Evolutionary conservation across 352 stramenopile genomes (phyloP), one percentile per base, ranked within the genome.

Genomic region (Phytopythium boreale): DNA sequence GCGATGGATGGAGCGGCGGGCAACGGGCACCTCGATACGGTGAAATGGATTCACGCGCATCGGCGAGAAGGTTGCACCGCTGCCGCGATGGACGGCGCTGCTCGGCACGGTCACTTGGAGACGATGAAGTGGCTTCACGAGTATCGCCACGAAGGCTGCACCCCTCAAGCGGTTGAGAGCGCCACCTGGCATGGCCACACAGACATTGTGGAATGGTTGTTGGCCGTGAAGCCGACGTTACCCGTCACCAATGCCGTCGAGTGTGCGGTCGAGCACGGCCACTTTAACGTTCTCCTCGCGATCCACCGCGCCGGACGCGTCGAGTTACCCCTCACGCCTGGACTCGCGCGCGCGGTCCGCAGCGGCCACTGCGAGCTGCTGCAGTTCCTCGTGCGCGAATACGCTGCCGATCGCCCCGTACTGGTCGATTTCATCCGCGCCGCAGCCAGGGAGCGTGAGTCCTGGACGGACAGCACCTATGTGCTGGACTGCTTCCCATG

Each of bases 121-220:
- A 7, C 24, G 20, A 10, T 52, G 9, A 24, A 52, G 20, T 52
- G 26, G 9, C 46, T 52, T 8, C 26, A 24, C 19, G 10, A 11
- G n/a, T 17, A 26, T 14, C 26, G 46, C 27, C 5, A 12, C 15
- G 41, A 22, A 49, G 41, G 41, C 3, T 49, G 46, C 10, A 36
- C 31, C 31, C 4, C 3, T 36, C 8, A 3, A 36, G 29, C 53
- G 6, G 43, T 59, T 17, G 31, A 47, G 22, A n/a, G 8, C 19
- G 53, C 53, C 12, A 29, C 53, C 26, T 12, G 29, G 17, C 31
- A 6, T 8, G 53, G 53, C 15, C 43, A 62, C 31, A 24, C 65
- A 8, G 57, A 65, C 20, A 50, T 70, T 15, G 59, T 71, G 10
- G 15, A 47, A 11, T 59, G 53, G 53, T 29, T 59, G 0, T 24